A percentile compares a stretch with the other conserved stretches of the same genome.
Evolutionary conservation across 106 monocot species (phyloP).

Genomic region (Phalaenopsis equestris): DNA sequence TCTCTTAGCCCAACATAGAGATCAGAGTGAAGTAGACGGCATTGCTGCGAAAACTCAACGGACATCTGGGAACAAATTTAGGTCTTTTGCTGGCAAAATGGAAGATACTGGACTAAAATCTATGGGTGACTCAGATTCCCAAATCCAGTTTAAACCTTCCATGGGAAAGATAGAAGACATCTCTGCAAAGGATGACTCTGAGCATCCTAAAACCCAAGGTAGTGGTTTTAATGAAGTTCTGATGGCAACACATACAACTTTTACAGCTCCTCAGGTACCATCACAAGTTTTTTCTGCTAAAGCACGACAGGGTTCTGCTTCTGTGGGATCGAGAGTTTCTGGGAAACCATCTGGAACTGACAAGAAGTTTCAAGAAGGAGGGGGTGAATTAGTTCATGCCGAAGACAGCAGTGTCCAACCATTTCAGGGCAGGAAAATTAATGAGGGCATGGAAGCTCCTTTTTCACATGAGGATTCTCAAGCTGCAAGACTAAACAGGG

Average conservation of each 20-base stretch:
- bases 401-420: constrained; percentile 11
- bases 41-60: constrained; percentile 14
- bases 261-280: constrained; percentile 10
- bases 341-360: constrained; percentile 24
- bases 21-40: neutral
- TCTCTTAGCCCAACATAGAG: constrained; percentile 11
- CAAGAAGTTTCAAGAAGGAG: constrained; percentile 21
- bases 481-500: constrained; percentile 36
- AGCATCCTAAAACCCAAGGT: constrained; percentile 9
- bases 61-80: constrained; percentile 12
- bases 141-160: constrained; percentile 16
- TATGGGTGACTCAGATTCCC: constrained; percentile 16
- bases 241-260: constrained; percentile 13
- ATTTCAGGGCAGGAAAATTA: constrained; percentile 18
- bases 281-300: constrained; percentile 9
- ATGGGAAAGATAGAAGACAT: constrained; percentile 8
- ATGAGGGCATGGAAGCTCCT: constrained; percentile 18
- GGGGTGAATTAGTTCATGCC: constrained; percentile 5
- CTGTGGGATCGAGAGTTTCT: constrained; percentile 19
- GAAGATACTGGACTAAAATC: constrained; percentile 18
- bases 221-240: constrained; percentile 17
- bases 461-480: constrained; percentile 19
- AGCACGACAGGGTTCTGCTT: constrained; percentile 14
- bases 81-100: constrained; percentile 14
- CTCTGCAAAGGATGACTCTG: constrained; percentile 8